Base-by-base conservation (phyloP, 768 basidiomycete genomes). In the Hortiboletus flavorubellus region DNA sequence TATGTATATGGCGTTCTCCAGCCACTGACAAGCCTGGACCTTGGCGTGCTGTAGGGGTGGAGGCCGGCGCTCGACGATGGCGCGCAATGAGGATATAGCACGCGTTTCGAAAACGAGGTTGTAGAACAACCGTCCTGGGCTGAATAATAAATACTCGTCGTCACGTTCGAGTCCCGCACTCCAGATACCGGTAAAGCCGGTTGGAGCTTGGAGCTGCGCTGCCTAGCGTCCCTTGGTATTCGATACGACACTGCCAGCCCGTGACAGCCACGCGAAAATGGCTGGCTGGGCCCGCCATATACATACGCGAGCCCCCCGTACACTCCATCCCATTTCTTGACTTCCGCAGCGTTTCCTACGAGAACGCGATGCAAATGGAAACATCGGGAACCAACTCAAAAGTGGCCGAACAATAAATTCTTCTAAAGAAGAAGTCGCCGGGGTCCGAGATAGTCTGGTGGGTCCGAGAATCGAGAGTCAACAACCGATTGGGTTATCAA, bases 121-220 rank as follows among this genome's bases (percentile, higher is more conserved):
- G 11, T 9, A 9, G n/a, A 44, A 26, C 8, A 15, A 12, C 9
- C 16, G 33, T 26, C 16, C 34, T 15, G 34, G 42, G 18, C 42
- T n/a, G n/a, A n/a, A n/a, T n/a, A 52, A 55, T 64, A 64, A 53
- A 55, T 63, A 54, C 49, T 16, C 11, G 18, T n/a, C n/a, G 23
- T 8, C 12, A 38, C 40, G 46, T 54, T 40, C 31, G n/a, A n/a
- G n/a, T 35, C 49, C 38, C 45, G 63, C 21, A 21, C 53, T 55
- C 31, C 43, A 45, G 54, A 54, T 62, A 59, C 49, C 60, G 64
- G 64, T 54, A n/a, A n/a, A 55, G 56, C 64, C 63, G 60, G 57
- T 46, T 26, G 18, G 16, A 33, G 21, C 21, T 26, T 14, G 49
- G 45, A 23, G 52, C 33, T 46, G 54, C 18, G 51, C 38, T 23